Evolutionary conservation across 768 basidiomycete species (phyloP), one percentile per base, ranked within the genome.

Genomic region (Lactarius tabidus): DNA sequence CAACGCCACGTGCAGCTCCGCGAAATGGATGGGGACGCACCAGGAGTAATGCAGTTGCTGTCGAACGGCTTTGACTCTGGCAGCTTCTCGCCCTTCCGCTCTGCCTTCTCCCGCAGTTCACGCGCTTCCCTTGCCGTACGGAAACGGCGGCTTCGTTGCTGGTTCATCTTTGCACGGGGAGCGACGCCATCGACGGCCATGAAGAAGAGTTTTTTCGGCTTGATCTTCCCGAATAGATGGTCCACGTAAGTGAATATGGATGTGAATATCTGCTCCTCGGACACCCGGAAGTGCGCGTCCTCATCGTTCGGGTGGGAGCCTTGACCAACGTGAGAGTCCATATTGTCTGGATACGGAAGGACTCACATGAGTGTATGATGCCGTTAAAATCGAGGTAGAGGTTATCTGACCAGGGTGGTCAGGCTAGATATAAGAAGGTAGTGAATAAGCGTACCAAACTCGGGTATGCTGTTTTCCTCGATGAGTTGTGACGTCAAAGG

Each of bases 101-200:
- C 83, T 2, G 96, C 97, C 78, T 90, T 93, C 77, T 93, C 91
- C 64, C 89, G 79, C 39, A 90, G 78, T 75, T 98, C 94, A 70
- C 83, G 89, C 3, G 90, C 91, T 75, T 98, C 96, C 77, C 90
- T 93, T 8, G 95, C 95, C 0, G 95, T 94, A 62, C 96, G 81
- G 79, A 98, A 99, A 54, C 95, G 86, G 43, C 96, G 82, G 74
- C 90, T 89, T 23, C 96, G 87, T 74, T 98, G 96, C 76, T 98
- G 96, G 74, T 99, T 99, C 96, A 98, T 97, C 83, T 99, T 98
- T 38, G 96, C 96, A 54, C 96, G 81, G 5, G 96, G 96, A 0
- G 96, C 96, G 17, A 98, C 95, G 56, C 96, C 96, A 74, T 98
- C 97, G 54, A 99, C 89, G 29, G 96, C 97, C 91, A 99, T 96